Evolutionary conservation across 805 yeast genomes (phyloP), one percentile per base, ranked within the genome.

Genomic region (Suhomyces faveliae): DNA sequence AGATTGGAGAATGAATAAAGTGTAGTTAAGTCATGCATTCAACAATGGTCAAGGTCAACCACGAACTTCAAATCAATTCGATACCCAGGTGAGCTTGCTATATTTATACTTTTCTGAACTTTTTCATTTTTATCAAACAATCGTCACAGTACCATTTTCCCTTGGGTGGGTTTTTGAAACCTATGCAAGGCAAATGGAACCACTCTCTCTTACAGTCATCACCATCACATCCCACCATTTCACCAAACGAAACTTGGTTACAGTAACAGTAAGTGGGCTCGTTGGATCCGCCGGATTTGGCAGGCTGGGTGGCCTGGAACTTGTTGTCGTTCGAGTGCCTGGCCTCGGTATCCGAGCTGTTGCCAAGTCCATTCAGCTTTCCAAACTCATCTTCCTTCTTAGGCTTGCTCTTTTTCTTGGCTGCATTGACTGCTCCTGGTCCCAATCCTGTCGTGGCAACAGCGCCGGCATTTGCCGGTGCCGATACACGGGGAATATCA

Each of bases 171-270:
- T 89, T 84, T 43, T 84, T 81, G 57, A 90, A 77, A 0, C 96
- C 96, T 38, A 89, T 87, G 67, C 98, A 91, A 13, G 95, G 95
- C 56, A 92, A 73, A 71, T 91, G 98, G 70, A 91, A 91, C 98
- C 98, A 91, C 66, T 91, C 98, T 46, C 89, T 76, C 63, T 84
- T 84, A 71, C 98, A 92, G 49, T 84, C 82, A 29, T 88, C 91
- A 10, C 97, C 97, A 61, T 94, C 99, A 70, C 99, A 94, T 2
- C 96, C 99, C 51, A 94, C 97, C 99, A 94, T 94, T 61, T 94
- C 98, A 15, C 99, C 99, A 63, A 87, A 94, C 4, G 97, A 92
- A 0, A 91, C 96, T 64, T 91, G 97, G 64, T 90, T 89, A 70
- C 99, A 94, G 70, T 92, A 91, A 67, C 99, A 94, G 64, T 92